Percentiles rank a stretch among this genome's conserved stretches.
Evolutionary conservation across 306 rosid species (phyloP).

Genomic region (Cicer bijugum): DNA sequence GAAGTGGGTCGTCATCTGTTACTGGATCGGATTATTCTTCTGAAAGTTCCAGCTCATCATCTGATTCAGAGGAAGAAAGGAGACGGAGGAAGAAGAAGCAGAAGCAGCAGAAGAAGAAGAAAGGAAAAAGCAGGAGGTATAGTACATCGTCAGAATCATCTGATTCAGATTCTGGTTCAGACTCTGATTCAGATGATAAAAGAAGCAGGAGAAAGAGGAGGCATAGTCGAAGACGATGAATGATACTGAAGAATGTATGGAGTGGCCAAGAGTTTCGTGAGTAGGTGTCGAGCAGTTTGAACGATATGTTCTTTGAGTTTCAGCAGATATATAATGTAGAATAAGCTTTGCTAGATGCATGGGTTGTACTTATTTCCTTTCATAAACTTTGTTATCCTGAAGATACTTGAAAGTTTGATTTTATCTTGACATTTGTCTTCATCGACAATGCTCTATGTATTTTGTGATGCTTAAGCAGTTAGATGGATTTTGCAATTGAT

Average conservation of each 20-base stretch:
- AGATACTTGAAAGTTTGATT: constrained; percentile 36
- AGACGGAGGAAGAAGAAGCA: constrained; percentile 68
- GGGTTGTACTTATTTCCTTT: constrained; percentile 26
- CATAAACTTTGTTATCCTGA: constrained; percentile 15
- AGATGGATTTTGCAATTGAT: constrained; percentile 32
- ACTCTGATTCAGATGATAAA: constrained; percentile 78
- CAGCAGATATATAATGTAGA: constrained; percentile 36
- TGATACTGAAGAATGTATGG: constrained; percentile 30
- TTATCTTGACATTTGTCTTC: constrained; percentile 23
- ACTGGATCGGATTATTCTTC: constrained; percentile 79
- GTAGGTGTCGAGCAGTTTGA: constrained; percentile 15
- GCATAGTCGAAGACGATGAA: constrained; percentile 60
- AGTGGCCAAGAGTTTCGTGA: constrained; percentile 23
- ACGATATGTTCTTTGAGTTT: constrained; percentile 3
- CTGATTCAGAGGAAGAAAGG: constrained; percentile 88
- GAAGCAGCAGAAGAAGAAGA: constrained; percentile 78
- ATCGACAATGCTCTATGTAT: constrained; percentile 16
- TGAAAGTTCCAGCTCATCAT: constrained; percentile 73
- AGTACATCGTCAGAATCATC: constrained; percentile 85
- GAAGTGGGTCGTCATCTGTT: constrained; percentile 76
- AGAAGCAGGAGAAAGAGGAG: constrained; percentile 73
- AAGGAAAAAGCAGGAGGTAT: constrained; percentile 63
- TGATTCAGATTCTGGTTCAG: constrained; percentile 69
- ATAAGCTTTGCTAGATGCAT: constrained; percentile 39
- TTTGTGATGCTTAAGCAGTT: constrained; percentile 33